These are phyloP conservation scores for Amylostereum areolatum DNA, from an alignment of 1,284 basidiomycete species.

Conservation along the genomic window DNA sequence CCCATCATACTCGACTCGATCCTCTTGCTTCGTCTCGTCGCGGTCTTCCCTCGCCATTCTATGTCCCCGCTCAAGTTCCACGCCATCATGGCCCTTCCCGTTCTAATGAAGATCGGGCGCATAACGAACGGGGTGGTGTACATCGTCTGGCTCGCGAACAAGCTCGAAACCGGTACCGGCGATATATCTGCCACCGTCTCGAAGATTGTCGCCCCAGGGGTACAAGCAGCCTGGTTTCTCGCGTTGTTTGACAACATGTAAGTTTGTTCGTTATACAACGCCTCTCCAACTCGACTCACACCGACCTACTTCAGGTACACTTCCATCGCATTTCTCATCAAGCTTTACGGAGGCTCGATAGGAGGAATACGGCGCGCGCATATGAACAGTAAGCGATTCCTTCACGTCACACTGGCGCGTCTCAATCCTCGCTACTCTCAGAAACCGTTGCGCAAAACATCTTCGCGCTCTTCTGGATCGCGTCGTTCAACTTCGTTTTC, in stretches of 20 bases:
- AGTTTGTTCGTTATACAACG: not conserved
- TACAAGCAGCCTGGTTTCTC: constrained; percentile 16
- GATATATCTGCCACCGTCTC: not conserved
- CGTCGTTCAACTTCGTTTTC: constrained; percentile 23
- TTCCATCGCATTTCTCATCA: constrained; percentile 13
- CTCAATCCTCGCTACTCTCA: not conserved
- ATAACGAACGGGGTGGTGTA: constrained; percentile 6
- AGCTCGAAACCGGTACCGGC: constrained; percentile 6
- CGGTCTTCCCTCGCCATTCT: constrained; percentile 16
- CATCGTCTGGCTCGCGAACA: constrained; percentile 2
- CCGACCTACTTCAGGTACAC: constrained; percentile 9
- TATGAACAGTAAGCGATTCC: not conserved
- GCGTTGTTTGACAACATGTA: constrained; percentile 23
- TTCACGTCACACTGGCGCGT: too few relatives aligned
- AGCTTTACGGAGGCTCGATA: not conserved
- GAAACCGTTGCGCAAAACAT: constrained; percentile 5
- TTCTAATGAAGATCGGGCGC: constrained; percentile 11
- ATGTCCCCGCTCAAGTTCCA: constrained; percentile 4
- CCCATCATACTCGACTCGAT: constrained; percentile 17
- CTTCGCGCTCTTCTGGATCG: constrained; percentile 22
- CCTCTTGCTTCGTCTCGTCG: constrained; percentile 18
- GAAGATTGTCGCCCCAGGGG: not conserved
- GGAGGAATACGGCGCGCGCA: not conserved
- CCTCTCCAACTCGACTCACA: not conserved
- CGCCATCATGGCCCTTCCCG: constrained; percentile 8